Percentiles rank a stretch among this genome's conserved stretches.
phyloP scores from a whole-genome alignment of 2,329 filamentous ascomycete genomes.

The Fusarium anthophilum region DNA sequence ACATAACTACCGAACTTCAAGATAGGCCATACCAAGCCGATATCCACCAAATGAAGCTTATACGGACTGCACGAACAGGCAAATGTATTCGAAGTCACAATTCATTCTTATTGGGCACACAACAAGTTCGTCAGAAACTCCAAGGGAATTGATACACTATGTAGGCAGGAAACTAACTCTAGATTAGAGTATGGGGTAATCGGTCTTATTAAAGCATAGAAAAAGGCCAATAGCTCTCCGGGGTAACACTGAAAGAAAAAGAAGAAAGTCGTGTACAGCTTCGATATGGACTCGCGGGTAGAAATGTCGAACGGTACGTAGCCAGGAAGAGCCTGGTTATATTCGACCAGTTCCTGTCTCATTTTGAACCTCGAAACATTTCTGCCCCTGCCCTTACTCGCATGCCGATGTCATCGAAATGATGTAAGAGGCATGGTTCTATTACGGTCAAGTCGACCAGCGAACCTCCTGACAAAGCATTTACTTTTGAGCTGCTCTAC shows the following conservation, averaged over 20 bases:
- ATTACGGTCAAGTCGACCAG: constrained; percentile 23
- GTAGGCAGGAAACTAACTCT: constrained; percentile 45
- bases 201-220: constrained; percentile 52
- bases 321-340: constrained; percentile 18
- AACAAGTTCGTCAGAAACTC: constrained; percentile 29
- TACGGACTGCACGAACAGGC: not conserved
- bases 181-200: constrained; percentile 46
- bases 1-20: not conserved
- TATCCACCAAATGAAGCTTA: not conserved
- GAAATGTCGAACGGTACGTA: not conserved
- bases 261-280: constrained; percentile 44
- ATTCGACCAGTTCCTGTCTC: not conserved
- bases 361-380: not conserved
- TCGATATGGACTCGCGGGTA: constrained; percentile 21
- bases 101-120: not conserved
- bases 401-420: constrained; percentile 32
- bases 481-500: constrained; percentile 42
- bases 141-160: constrained; percentile 39
- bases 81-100: not conserved
- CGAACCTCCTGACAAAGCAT: constrained; percentile 36
- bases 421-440: constrained; percentile 32
- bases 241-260: constrained; percentile 51
- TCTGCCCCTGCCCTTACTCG: constrained; percentile 35
- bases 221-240: constrained; percentile 49
- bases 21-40: not conserved